Conservation (phyloP, 2,329 filamentous ascomycete genomes). For the Proliferodiscus dingleyae region DNA sequence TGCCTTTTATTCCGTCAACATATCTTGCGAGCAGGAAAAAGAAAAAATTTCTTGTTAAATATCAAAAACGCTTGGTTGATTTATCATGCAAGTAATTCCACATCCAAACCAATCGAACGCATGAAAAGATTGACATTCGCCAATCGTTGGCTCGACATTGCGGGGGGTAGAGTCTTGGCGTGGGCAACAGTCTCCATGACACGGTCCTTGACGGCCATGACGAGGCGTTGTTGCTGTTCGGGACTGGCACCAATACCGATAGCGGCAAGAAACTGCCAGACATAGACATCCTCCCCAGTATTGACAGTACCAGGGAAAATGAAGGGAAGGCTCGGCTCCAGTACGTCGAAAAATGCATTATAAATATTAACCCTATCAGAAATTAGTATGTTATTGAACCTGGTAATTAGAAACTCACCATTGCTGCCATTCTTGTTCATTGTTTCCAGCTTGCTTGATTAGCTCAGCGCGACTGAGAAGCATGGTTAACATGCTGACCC, state of each 20-base stretch:
- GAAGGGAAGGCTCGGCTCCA: conserved; percentile 77
- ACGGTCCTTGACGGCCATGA: conserved; percentile 93
- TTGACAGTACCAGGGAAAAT: conserved; percentile 92
- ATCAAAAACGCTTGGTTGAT: conserved; percentile 12
- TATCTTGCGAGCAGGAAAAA: conserved; percentile 15
- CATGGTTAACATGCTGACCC: conserved; percentile 86
- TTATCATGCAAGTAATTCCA: conserved; percentile 54
- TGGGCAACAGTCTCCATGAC: conserved; percentile 92
- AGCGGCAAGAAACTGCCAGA: conserved; percentile 96
- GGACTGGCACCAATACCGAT: conserved; percentile 90
- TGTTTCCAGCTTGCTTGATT: conserved; percentile 73
- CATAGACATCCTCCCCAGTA: conserved; percentile 87
- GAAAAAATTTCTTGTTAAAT: conserved; percentile 22
- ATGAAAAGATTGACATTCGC: conserved; percentile 97
- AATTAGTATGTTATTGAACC: conserved; percentile 29
- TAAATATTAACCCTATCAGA: conserved; percentile 64
- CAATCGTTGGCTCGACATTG: conserved; percentile 77
- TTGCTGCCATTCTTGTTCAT: conserved; percentile 70
- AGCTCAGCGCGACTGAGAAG: conserved; percentile 91
- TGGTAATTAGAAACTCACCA: conserved; percentile 52
- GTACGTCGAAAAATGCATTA: conserved; percentile 77
- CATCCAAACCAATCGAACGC: conserved; percentile 97
- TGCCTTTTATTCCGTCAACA: conserved; percentile 11
- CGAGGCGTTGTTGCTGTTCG: conserved; percentile 90
- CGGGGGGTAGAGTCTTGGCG: conserved; percentile 81